Conservation (phyloP, 1,284 basidiomycete species). For the Flammula alnicola region DNA sequence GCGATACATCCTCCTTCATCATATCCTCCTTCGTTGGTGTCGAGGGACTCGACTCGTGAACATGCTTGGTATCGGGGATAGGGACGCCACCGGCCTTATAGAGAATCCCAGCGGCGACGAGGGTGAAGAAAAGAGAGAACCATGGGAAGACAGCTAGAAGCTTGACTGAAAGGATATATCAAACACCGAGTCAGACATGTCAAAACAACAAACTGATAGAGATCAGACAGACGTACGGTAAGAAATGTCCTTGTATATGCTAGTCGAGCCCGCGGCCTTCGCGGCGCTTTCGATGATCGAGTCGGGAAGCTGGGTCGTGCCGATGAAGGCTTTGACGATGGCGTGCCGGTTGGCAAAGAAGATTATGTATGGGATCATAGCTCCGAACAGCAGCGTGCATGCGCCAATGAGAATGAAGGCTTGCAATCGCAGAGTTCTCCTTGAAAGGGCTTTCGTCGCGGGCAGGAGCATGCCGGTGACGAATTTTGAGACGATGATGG, state of each 20-base stretch:
- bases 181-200: background rate
- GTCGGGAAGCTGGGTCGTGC: slow-evolving; percentile 41
- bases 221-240: slow-evolving; percentile 48
- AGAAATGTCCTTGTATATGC: slow-evolving; percentile 49
- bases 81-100: slow-evolving; percentile 30
- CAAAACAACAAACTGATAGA: too few relatives aligned
- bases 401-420: slow-evolving; percentile 47
- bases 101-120: slow-evolving; percentile 39
- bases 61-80: background rate
- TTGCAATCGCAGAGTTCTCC: slow-evolving; percentile 39
- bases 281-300: slow-evolving; percentile 43
- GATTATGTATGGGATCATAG: slow-evolving; percentile 55
- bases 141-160: slow-evolving; percentile 53
- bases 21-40: slow-evolving; percentile 4
- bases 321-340: slow-evolving; percentile 48
- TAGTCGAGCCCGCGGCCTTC: slow-evolving; percentile 41
- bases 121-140: slow-evolving; percentile 49
- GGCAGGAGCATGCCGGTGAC: slow-evolving; percentile 33
- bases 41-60: background rate
- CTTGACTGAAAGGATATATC: slow-evolving; percentile 39
- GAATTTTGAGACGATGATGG: slow-evolving; percentile 43
- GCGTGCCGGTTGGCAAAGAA: slow-evolving; percentile 55
- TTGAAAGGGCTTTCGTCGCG: slow-evolving; percentile 30
- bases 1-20: too few relatives aligned
- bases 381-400: slow-evolving; percentile 55